Conservation (phyloP, 257 asterid species). For the Gentiana straminea region DNA sequence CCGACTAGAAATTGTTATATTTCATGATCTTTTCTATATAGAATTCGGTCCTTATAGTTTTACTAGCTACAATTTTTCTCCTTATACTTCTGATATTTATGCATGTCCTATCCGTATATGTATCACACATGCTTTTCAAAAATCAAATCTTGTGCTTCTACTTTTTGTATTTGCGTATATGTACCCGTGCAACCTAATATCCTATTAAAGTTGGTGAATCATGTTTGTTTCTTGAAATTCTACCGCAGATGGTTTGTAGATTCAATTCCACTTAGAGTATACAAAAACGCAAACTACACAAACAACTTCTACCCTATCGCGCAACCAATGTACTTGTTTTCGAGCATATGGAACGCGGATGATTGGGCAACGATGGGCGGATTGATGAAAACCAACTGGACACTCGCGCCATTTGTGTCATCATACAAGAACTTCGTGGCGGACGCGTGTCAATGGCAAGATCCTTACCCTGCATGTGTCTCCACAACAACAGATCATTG, state of each 20-base stretch:
- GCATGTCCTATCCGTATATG: too few species aligned
- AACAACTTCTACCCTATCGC: slow-evolving; percentile 78
- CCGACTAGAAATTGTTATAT: too few species aligned
- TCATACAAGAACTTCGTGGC: slow-evolving; percentile 64
- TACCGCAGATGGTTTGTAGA: slow-evolving; percentile 67
- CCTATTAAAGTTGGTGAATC: too few species aligned
- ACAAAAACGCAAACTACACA: slow-evolving; percentile 79
- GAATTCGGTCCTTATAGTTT: too few species aligned
- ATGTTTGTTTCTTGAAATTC: background rate
- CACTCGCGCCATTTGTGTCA: slow-evolving; percentile 75
- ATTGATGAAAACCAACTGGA: slow-evolving; percentile 90
- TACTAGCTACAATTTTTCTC: too few species aligned
- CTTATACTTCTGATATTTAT: too few species aligned
- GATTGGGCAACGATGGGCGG: slow-evolving; percentile 99
- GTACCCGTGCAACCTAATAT: too few species aligned
- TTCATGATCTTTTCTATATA: too few species aligned
- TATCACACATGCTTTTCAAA: too few species aligned
- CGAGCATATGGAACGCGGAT: slow-evolving; percentile 97
- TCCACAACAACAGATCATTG: slow-evolving; percentile 68
- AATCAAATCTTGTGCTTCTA: too few species aligned
- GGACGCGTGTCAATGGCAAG: slow-evolving; percentile 85
- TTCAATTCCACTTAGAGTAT: slow-evolving; percentile 61
- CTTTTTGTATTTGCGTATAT: too few species aligned
- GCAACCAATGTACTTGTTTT: slow-evolving; percentile 85
- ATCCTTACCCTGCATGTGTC: slow-evolving; percentile 78